phyloP scores from a whole-genome alignment of 2,329 filamentous ascomycete genomes.

The Exserohilum rostratum region DNA sequence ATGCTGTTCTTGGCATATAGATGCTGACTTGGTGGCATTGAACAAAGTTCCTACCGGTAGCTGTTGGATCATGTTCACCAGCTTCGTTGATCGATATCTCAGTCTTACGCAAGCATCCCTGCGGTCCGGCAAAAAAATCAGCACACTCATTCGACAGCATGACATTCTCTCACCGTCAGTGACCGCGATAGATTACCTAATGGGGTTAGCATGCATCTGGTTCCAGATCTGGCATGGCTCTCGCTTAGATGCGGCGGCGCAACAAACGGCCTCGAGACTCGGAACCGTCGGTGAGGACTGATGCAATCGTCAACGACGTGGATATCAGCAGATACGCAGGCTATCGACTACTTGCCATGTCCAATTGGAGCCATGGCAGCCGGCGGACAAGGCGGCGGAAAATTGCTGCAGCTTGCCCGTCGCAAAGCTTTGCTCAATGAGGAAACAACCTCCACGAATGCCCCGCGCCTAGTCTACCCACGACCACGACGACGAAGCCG shows the following conservation, averaged over 20 bases:
- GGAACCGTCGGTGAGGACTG: constrained; percentile 17
- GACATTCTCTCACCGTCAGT: not conserved
- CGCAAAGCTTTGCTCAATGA: constrained; percentile 37
- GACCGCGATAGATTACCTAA: constrained; percentile 8
- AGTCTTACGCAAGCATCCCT: not conserved
- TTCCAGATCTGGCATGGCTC: constrained; percentile 1
- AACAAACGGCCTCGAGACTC: constrained; percentile 3
- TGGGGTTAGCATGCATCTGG: constrained; percentile 6
- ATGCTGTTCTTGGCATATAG: not conserved
- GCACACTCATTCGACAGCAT: not conserved
- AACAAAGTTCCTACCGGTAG: not conserved
- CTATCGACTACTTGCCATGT: constrained; percentile 14
- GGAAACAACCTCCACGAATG: constrained; percentile 36
- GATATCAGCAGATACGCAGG: constrained; percentile 26
- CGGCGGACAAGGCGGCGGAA: constrained; percentile 28
- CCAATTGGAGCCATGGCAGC: constrained; percentile 34
- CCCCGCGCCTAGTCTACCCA: constrained; percentile 30
- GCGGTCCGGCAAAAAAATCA: not conserved
- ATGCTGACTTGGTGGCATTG: not conserved
- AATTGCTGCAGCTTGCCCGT: constrained; percentile 20
- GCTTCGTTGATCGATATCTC: not conserved
- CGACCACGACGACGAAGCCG: constrained; percentile 25
- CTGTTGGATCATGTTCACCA: not conserved
- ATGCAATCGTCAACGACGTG: not conserved
- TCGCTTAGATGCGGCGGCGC: constrained; percentile 18